Conservation (phyloP, 1,139 yeast species). For the Arxiozyma telluris region DNA sequence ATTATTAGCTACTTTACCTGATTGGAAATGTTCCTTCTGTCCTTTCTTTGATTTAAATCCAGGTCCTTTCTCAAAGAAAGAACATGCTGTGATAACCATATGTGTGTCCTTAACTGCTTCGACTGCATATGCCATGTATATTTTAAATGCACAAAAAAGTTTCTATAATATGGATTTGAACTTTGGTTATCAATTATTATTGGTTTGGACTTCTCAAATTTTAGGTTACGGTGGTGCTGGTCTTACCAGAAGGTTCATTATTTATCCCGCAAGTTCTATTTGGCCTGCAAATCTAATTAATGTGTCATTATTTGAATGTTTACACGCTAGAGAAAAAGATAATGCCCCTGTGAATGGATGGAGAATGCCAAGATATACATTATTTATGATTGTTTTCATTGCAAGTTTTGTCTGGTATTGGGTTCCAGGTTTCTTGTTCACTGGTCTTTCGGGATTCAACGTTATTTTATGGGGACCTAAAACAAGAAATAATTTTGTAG, state of each 20-base stretch:
- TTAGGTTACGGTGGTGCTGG: constrained; percentile 56
- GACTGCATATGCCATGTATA: constrained; percentile 49
- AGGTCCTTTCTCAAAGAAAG: constrained; percentile 55
- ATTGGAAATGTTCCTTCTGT: constrained; percentile 20
- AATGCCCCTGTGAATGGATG: constrained; percentile 36
- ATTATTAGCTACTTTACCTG: constrained; percentile 37
- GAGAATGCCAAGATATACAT: constrained; percentile 38
- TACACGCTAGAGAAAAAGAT: constrained; percentile 29
- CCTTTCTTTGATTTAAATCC: constrained; percentile 35
- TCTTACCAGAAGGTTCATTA: constrained; percentile 33
- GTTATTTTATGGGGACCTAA: constrained; percentile 44
- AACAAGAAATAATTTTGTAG: constrained; percentile 33
- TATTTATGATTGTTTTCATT: constrained; percentile 36
- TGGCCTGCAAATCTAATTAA: constrained; percentile 37
- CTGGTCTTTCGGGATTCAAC: constrained; percentile 42
- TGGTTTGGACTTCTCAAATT: constrained; percentile 47
- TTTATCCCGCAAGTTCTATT: constrained; percentile 32
- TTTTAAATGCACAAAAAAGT: constrained; percentile 45
- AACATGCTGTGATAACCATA: constrained; percentile 49
- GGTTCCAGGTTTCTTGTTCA: constrained; percentile 48
- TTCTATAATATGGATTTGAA: constrained; percentile 37
- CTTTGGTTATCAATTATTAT: constrained; percentile 39
- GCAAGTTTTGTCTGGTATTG: constrained; percentile 44
- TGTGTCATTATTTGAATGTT: constrained; percentile 33
- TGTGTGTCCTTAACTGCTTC: constrained; percentile 43